Conservation (phyloP, 169 alveolate genomes). For the Plasmodium gallinaceum region DNA sequence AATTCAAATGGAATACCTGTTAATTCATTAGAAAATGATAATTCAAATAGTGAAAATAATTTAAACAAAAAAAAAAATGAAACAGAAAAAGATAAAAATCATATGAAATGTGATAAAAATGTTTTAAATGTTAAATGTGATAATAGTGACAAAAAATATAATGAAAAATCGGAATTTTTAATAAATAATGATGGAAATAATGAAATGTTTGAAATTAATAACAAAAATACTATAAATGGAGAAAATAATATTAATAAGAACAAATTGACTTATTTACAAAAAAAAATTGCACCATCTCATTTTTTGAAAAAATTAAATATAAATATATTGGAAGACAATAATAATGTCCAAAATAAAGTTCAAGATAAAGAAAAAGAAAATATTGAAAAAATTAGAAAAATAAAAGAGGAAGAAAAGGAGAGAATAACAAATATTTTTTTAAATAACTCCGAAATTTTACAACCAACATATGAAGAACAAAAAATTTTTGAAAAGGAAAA, state of each 20-base stretch:
- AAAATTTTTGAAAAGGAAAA: neutral
- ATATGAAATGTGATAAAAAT: neutral
- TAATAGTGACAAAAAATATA: too few relatives aligned
- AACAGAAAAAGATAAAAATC: neutral
- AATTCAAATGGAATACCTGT: too few relatives aligned
- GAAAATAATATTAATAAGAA: neutral
- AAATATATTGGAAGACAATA: neutral
- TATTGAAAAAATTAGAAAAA: neutral
- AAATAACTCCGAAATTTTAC: neutral
- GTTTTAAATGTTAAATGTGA: too few relatives aligned
- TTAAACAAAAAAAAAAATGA: neutral
- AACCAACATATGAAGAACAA: neutral
- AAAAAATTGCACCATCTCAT: slow-evolving; percentile 11
- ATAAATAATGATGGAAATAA: neutral
- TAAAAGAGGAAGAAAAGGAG: neutral
- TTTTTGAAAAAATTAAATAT: slow-evolving; percentile 31
- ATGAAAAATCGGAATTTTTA: too few relatives aligned
- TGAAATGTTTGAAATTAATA: neutral
- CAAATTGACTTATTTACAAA: slow-evolving; percentile 12
- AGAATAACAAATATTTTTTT: neutral
- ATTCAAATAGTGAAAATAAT: neutral
- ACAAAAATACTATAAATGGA: neutral
- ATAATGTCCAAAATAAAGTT: neutral
- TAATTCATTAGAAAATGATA: neutral
- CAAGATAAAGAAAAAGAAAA: neutral